Evolutionary conservation across 2,329 filamentous ascomycete species (phyloP).

Genomic region (Bipolaris cookei): DNA sequence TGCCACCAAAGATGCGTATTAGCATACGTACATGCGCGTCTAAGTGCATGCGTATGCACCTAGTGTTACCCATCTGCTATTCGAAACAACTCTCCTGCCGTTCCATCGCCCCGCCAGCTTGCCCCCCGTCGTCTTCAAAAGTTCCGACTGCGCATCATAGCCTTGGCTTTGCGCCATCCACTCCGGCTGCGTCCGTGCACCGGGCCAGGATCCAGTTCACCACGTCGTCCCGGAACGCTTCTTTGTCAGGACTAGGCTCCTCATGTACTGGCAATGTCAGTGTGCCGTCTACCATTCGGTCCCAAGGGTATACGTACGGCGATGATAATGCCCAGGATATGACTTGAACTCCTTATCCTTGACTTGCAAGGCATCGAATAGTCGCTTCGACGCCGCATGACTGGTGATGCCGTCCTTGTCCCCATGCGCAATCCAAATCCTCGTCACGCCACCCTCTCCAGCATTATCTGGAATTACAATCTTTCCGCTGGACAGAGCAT

Average conservation of each 20-base stretch:
- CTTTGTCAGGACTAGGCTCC: constrained; percentile 45
- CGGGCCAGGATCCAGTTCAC: constrained; percentile 46
- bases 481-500: constrained; percentile 63
- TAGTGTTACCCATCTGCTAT: neutral
- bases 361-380: constrained; percentile 64
- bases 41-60: too few relatives aligned
- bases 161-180: constrained; percentile 42
- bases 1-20: constrained; percentile 13
- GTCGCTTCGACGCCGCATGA: constrained; percentile 68
- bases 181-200: constrained; percentile 39
- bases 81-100: constrained; percentile 1
- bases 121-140: constrained; percentile 6
- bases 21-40: neutral
- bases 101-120: constrained; percentile 18
- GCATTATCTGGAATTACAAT: constrained; percentile 52
- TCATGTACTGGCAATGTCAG: constrained; percentile 45
- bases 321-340: constrained; percentile 82
- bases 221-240: constrained; percentile 45
- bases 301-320: constrained; percentile 53
- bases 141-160: constrained; percentile 28
- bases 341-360: constrained; percentile 73
- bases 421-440: constrained; percentile 77
- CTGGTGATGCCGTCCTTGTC: constrained; percentile 74
- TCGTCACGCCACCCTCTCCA: constrained; percentile 62
- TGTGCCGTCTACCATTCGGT: neutral